Evolutionary conservation across 495 filamentous ascomycete species (phyloP).

Genomic region (Hypoxylon intermedium): DNA sequence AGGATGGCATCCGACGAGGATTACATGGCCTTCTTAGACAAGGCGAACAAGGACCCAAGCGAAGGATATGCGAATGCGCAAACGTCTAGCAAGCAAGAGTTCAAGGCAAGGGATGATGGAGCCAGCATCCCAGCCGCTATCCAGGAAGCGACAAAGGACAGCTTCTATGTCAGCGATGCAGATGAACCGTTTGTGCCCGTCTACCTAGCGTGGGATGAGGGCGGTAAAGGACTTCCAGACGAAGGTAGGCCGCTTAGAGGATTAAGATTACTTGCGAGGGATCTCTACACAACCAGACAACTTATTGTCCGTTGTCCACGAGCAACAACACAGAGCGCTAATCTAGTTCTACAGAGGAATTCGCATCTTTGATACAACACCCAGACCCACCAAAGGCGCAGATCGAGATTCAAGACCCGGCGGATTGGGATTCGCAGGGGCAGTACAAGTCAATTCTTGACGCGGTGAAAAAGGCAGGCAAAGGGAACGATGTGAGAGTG

Average conservation of each 20-base stretch:
- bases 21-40: constrained; percentile 82
- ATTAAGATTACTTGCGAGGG: neutral
- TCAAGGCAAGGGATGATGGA: constrained; percentile 61
- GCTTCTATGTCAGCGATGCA: constrained; percentile 77
- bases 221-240: constrained; percentile 63
- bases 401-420: constrained; percentile 59
- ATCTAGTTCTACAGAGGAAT: constrained; percentile 53
- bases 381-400: constrained; percentile 54
- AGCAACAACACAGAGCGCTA: neutral
- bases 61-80: constrained; percentile 47
- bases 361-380: constrained; percentile 64
- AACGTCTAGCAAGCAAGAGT: constrained; percentile 34
- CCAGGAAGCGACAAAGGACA: constrained; percentile 58
- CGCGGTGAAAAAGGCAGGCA: constrained; percentile 61
- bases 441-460: constrained; percentile 65
- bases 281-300: neutral
- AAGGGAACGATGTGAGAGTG: constrained; percentile 72
- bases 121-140: constrained; percentile 64
- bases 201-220: constrained; percentile 66
- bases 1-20: constrained; percentile 79
- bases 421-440: constrained; percentile 68
- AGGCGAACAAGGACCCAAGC: constrained; percentile 76
- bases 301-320: neutral
- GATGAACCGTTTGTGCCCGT: constrained; percentile 87
- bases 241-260: constrained; percentile 56